A percentile compares a stretch with the other conserved stretches of the same genome.
phyloP scores from a whole-genome alignment of 2,329 filamentous ascomycete species.

The Cryphonectria radicalis region DNA sequence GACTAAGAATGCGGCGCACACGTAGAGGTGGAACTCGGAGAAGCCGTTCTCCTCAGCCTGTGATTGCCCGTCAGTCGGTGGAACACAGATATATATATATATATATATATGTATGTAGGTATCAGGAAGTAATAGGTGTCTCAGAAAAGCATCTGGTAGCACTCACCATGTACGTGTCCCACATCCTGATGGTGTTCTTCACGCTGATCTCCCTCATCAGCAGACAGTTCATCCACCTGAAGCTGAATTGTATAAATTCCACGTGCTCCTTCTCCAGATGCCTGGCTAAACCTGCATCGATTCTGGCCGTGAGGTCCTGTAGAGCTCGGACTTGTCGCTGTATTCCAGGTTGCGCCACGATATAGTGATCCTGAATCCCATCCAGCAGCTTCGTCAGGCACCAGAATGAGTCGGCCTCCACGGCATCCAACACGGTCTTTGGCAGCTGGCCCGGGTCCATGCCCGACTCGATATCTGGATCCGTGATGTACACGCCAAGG shows the following conservation, averaged over 20 bases:
- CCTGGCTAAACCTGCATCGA: conserved; percentile 81
- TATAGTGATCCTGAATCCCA: conserved; percentile 98
- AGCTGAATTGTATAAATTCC: conserved; percentile 99
- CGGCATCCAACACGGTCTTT: conserved; percentile 87
- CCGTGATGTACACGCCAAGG: conserved; percentile 91
- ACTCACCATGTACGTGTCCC: conserved; percentile 96
- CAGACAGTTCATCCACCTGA: conserved; percentile 99
- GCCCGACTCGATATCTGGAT: conserved; percentile 85
- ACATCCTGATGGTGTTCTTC: conserved; percentile 96
- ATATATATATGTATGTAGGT: background rate
- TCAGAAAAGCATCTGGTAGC: background rate
- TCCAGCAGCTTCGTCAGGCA: conserved; percentile 97
- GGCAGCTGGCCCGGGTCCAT: conserved; percentile 98
- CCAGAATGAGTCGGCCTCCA: conserved; percentile 98
- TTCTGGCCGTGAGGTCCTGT: conserved; percentile 86
- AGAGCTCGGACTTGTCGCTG: conserved; percentile 90
- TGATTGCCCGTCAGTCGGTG: conserved; percentile 5
- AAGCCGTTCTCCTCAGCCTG: conserved; percentile 98
- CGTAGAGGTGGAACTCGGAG: conserved; percentile 96
- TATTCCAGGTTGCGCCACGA: conserved; percentile 95
- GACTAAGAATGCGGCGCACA: conserved; percentile 95
- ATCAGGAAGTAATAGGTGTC: background rate
- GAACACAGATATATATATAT: no score
- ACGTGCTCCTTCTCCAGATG: conserved; percentile 90
- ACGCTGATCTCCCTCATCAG: conserved; percentile 98